A percentile compares a stretch with the other conserved stretches of the same genome.
Evolutionary conservation across 495 filamentous ascomycete species (phyloP).

Genomic region (Talaromyces borbonicus): DNA sequence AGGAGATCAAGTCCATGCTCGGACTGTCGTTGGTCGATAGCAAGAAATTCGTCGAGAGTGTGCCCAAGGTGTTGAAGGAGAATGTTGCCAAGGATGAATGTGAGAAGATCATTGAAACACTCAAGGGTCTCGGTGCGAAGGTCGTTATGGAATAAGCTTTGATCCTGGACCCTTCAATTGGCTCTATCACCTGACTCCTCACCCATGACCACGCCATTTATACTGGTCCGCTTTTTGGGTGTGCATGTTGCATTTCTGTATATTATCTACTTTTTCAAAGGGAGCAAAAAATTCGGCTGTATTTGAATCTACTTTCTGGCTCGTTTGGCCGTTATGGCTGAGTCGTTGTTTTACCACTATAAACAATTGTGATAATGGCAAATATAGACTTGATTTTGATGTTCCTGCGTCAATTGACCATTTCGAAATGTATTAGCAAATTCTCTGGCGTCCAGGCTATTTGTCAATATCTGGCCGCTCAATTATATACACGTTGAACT

Average conservation of each 20-base stretch:
- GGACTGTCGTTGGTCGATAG: constrained; percentile 95
- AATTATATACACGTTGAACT: no score
- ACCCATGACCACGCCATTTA: no score
- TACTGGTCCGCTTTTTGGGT: neutral
- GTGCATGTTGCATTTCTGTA: neutral
- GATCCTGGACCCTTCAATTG: no score
- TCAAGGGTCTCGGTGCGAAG: constrained; percentile 86
- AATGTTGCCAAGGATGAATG: constrained; percentile 95
- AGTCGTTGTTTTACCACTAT: constrained; percentile 5
- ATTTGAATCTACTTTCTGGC: neutral
- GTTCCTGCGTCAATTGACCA: no score
- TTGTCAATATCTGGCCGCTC: no score
- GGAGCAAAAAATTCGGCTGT: constrained; percentile 4
- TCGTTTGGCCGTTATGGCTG: neutral
- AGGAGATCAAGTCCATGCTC: constrained; percentile 95
- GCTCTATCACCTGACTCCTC: no score
- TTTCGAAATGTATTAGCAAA: no score
- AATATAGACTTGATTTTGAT: no score
- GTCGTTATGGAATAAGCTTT: constrained; percentile 74
- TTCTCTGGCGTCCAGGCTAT: no score
- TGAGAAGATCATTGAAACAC: constrained; percentile 90
- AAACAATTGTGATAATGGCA: neutral
- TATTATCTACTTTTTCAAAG: constrained; percentile 6
- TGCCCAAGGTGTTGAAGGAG: constrained; percentile 97
- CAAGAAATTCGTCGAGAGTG: constrained; percentile 99